Evolutionary conservation across 2,329 filamentous ascomycete genomes (phyloP).

Genomic region (Leptoxyphium fumago): DNA sequence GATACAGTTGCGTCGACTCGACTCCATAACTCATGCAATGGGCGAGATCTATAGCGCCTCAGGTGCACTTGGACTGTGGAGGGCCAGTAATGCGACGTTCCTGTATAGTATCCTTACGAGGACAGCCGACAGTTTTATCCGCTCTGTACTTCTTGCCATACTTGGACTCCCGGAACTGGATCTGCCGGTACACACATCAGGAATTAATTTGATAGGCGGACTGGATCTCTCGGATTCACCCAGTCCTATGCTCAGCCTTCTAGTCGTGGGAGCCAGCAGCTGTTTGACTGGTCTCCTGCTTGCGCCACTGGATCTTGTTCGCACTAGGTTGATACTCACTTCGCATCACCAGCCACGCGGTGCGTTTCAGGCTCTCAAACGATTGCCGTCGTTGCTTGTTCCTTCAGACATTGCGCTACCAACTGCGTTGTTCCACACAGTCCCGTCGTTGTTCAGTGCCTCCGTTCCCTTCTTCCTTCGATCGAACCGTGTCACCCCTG

Average conservation of each 20-base stretch:
- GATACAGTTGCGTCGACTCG: slow-evolving; percentile 56
- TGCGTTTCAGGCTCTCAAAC: slow-evolving; percentile 61
- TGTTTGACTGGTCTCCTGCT: slow-evolving; percentile 63
- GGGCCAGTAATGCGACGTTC: slow-evolving; percentile 81
- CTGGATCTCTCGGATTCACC: slow-evolving; percentile 70
- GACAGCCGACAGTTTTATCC: slow-evolving; percentile 80
- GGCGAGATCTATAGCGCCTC: slow-evolving; percentile 80
- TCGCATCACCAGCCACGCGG: slow-evolving; percentile 60
- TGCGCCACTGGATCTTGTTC: slow-evolving; percentile 75
- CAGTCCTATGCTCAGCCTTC: slow-evolving; percentile 66
- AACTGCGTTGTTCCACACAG: slow-evolving; percentile 74
- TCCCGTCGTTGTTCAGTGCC: slow-evolving; percentile 70
- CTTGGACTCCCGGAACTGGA: slow-evolving; percentile 75
- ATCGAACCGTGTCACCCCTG: slow-evolving; percentile 66
- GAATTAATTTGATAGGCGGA: slow-evolving; percentile 38
- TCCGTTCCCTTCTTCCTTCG: slow-evolving; percentile 76
- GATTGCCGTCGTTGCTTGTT: slow-evolving; percentile 57
- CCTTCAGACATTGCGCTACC: slow-evolving; percentile 54
- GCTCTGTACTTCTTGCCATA: slow-evolving; percentile 77
- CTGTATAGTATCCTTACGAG: slow-evolving; percentile 77
- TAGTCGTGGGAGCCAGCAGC: slow-evolving; percentile 52
- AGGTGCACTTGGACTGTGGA: slow-evolving; percentile 86
- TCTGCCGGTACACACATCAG: slow-evolving; percentile 37
- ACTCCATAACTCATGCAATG: slow-evolving; percentile 75
- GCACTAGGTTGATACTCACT: slow-evolving; percentile 75